Base-by-base conservation (phyloP, 345 rosid species). In the Populus davidiana region DNA sequence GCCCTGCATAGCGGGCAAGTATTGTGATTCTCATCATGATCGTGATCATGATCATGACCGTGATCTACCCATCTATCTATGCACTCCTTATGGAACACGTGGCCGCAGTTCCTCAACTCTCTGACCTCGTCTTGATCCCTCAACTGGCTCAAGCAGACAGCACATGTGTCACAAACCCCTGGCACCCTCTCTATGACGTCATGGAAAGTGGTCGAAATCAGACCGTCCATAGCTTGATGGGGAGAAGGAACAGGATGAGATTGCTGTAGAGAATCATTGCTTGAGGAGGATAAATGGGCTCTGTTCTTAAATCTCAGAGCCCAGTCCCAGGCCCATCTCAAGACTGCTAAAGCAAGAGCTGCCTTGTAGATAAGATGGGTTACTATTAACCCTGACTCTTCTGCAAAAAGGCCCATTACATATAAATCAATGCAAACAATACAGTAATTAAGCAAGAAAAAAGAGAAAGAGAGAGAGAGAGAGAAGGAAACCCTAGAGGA, bases 1-100 rank as follows among this genome's bases (percentile, higher is more conserved):
- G 98, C 86, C 79, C 99, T 85, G 81, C 99, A 96, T 0, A 96
- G 90, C 0, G 99, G 99, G 77, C 99, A 96, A 0, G 87, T 91
- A 36, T 83, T 85, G 72, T 84, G 97, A 36, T 91, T 89, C 8
- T 86, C 86, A 13, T 87, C 84, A 38, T 31, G 33, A 31, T 31
- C 33, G 33, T 29, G 31, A 29, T 29, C 31, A 2, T 84, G 68
- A 29, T 83, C 90, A 6, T 84, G 83, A 67, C 86, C 94, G n/a
- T 90, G 91, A 52, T 91, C 96, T 0, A 93, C 81, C 99, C 99
- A 96, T 76, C 92, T 73, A 70, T 96, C 97, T 10, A 96, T 90
- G 80, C 99, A 96, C 47, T 93, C 97, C 18, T 77, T 82, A 73
- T 96, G 99, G 77, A 92, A 96, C 83, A 93, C 94, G 85, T 96